Evolutionary conservation across 805 yeast genomes (phyloP).

Genomic region (Myxozyma udenii): DNA sequence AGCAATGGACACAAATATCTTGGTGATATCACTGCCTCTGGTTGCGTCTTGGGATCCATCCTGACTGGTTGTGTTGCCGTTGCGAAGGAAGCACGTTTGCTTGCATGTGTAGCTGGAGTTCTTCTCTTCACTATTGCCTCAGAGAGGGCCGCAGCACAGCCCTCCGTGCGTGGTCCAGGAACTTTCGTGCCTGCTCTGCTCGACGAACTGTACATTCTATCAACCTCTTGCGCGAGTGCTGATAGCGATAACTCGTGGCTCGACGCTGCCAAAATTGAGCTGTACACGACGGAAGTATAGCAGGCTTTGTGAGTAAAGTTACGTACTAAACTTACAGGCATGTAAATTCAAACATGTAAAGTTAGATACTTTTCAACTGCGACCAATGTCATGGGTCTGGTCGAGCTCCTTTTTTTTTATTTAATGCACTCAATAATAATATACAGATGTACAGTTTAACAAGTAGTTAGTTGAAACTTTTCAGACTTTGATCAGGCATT

Average conservation of each 20-base stretch:
- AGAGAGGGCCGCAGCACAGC: constrained; percentile 45
- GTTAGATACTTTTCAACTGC: no score
- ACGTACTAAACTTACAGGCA: no score
- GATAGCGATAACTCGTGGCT: constrained; percentile 16
- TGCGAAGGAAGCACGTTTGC: constrained; percentile 40
- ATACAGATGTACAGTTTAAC: no score
- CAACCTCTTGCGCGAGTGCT: constrained; percentile 2
- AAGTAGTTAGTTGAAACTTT: no score
- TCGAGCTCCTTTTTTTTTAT: no score
- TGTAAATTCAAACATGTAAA: no score
- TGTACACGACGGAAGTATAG: no score
- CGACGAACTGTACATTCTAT: constrained; percentile 40
- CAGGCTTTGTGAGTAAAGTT: no score
- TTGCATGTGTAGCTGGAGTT: constrained; percentile 52
- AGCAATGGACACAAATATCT: constrained; percentile 61
- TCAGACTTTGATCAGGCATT: no score
- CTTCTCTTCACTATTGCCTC: constrained; percentile 62
- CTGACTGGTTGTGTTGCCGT: constrained; percentile 60
- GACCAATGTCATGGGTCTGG: no score
- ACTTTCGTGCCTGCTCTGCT: constrained; percentile 49
- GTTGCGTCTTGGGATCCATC: constrained; percentile 75
- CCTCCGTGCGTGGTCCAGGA: constrained; percentile 50
- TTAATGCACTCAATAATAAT: no score
- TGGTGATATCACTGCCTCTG: constrained; percentile 75
- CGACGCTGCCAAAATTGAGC: constrained; percentile 16